phyloP scores from a whole-genome alignment of 2,329 filamentous ascomycete genomes.

The Cladophialophora psammophila region DNA sequence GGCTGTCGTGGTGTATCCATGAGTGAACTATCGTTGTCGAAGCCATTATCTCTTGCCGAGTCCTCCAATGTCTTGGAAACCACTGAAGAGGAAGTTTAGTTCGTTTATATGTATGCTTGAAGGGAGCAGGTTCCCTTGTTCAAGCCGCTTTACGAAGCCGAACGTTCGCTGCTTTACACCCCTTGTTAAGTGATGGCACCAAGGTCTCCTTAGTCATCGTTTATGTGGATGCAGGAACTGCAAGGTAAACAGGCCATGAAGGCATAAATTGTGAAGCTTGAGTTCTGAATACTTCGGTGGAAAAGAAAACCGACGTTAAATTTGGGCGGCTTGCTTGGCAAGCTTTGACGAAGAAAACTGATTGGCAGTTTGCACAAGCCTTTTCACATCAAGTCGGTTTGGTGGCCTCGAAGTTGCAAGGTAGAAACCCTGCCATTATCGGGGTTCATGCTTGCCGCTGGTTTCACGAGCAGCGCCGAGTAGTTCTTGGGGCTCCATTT shows the following conservation, averaged over 20 bases:
- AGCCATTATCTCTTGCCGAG: conserved; percentile 3
- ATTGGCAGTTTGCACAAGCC: background rate
- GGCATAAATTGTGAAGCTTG: background rate
- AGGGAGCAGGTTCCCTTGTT: background rate
- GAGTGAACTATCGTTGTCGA: conserved; percentile 9
- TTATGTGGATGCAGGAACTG: background rate
- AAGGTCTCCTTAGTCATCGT: background rate
- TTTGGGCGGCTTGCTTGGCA: background rate
- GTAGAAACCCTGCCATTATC: background rate
- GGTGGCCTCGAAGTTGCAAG: background rate
- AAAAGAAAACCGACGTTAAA: background rate
- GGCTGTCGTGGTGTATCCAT: conserved; percentile 24
- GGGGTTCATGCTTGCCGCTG: background rate
- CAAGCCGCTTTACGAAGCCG: background rate
- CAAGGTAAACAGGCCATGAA: background rate
- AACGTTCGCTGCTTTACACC: background rate
- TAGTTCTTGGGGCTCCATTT: no score
- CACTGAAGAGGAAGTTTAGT: no score
- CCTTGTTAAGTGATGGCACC: background rate
- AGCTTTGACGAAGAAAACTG: background rate
- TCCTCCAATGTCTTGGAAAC: background rate
- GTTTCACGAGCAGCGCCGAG: background rate
- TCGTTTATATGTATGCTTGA: background rate
- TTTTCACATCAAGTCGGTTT: background rate
- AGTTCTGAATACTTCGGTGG: background rate